Conservation (phyloP, 1,284 basidiomycete species). For the Rhodotorula glutinis region DNA sequence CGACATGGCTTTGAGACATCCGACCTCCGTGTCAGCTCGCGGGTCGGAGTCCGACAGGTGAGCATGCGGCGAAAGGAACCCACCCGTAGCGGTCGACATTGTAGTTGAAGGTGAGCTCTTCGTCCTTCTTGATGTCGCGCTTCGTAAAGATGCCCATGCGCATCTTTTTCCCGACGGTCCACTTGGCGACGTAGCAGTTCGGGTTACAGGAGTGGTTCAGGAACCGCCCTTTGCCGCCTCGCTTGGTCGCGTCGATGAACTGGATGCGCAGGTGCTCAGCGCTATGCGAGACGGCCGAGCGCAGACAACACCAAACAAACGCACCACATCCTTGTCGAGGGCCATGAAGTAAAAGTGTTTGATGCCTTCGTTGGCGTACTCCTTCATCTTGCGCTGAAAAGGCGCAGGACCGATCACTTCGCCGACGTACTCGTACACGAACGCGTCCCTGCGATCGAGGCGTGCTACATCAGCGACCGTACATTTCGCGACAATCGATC, state of each 20-base stretch:
- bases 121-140: constrained; percentile 71
- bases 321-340: constrained; percentile 92
- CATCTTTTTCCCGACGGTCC: constrained; percentile 87
- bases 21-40: constrained; percentile 15
- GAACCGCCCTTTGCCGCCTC: constrained; percentile 92
- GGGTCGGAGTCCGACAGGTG: neutral
- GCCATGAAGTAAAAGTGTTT: constrained; percentile 99
- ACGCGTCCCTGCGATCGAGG: constrained; percentile 63
- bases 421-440: constrained; percentile 98
- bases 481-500: too few species aligned
- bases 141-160: constrained; percentile 99
- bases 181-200: constrained; percentile 98
- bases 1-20: constrained; percentile 67
- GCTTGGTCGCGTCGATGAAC: constrained; percentile 98
- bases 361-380: constrained; percentile 89
- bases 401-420: constrained; percentile 86
- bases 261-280: constrained; percentile 45
- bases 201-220: constrained; percentile 98
- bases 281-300: neutral
- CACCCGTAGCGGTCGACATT: constrained; percentile 99
- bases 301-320: constrained; percentile 39
- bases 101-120: constrained; percentile 99
- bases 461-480: too few species aligned
- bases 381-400: constrained; percentile 90
- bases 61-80: constrained; percentile 42